phyloP scores from a whole-genome alignment of 2,329 filamentous ascomycete genomes.

The Calonectria ilicicola region DNA sequence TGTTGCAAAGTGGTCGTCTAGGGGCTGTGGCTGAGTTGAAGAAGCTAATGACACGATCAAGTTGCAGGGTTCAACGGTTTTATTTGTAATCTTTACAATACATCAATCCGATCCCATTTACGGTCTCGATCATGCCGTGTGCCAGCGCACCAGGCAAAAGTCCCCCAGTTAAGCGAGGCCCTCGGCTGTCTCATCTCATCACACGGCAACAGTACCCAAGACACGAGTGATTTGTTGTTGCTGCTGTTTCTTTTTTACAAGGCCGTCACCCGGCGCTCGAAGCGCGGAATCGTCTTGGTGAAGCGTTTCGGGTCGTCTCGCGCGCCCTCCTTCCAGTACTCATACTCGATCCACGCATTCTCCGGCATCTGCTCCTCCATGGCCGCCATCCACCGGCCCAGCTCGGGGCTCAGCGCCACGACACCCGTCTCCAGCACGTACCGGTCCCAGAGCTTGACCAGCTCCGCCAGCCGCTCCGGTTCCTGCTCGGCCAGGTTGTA shows the following conservation, averaged over 20 bases:
- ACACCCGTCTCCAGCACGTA: conserved; percentile 56
- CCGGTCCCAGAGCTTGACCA: conserved; percentile 67
- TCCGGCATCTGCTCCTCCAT: conserved; percentile 75
- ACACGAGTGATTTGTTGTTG: not conserved
- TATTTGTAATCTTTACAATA: not conserved
- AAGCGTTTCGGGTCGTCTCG: conserved; percentile 58
- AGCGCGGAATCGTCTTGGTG: conserved; percentile 31
- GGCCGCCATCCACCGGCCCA: conserved; percentile 69
- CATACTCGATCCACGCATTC: conserved; percentile 75
- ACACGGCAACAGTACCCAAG: not conserved
- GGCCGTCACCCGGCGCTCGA: conserved; percentile 28
- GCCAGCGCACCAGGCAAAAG: not conserved
- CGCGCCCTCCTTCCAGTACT: conserved; percentile 66
- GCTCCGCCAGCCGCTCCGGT: conserved; percentile 57
- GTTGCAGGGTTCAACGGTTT: not conserved
- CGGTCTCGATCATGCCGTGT: not conserved
- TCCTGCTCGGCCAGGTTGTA: conserved; percentile 61
- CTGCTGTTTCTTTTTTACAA: conserved; percentile 8
- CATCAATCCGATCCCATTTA: not conserved
- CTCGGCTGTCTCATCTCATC: not conserved
- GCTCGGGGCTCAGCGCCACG: conserved; percentile 53
- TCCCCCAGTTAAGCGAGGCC: not conserved
- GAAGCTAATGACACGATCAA: not conserved
- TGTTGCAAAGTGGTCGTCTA: too few species aligned
- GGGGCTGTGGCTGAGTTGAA: not conserved